Conservation (phyloP, 106 monocot genomes). For the Phalaenopsis equestris region DNA sequence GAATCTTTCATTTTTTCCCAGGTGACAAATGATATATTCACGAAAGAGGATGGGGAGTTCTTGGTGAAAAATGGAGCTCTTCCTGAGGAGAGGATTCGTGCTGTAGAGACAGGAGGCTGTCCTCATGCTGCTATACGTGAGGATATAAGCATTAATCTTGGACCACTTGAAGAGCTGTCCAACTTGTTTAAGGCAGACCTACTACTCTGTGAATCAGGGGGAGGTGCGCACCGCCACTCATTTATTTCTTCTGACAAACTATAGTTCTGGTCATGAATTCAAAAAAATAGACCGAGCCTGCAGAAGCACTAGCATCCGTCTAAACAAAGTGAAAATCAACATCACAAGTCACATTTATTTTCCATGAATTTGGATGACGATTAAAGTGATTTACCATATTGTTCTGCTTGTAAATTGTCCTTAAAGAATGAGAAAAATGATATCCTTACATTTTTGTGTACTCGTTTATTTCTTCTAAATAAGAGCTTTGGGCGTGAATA, state of each 20-base stretch:
- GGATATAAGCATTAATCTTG: constrained; percentile 96
- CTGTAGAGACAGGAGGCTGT: constrained; percentile 96
- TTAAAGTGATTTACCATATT: too few relatives aligned
- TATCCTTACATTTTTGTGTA: too few relatives aligned
- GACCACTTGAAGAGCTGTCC: constrained; percentile 92
- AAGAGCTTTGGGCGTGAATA: too few relatives aligned
- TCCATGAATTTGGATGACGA: too few relatives aligned
- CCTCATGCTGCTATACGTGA: constrained; percentile 97
- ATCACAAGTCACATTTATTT: too few relatives aligned
- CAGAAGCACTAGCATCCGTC: neutral
- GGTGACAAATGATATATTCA: constrained; percentile 99
- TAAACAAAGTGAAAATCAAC: too few relatives aligned
- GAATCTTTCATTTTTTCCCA: constrained; percentile 9
- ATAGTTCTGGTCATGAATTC: neutral
- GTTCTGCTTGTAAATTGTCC: too few relatives aligned
- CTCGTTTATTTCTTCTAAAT: too few relatives aligned
- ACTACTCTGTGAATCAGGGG: constrained; percentile 97
- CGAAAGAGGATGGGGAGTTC: constrained; percentile 97
- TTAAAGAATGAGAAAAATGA: too few relatives aligned
- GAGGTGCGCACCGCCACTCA: constrained; percentile 44
- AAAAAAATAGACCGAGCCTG: neutral
- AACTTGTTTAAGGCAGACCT: constrained; percentile 84
- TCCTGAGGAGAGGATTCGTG: constrained; percentile 94
- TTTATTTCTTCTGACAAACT: neutral
- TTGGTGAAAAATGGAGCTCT: constrained; percentile 94